These are phyloP conservation scores for Phanerodontia chrysosporium DNA, from an alignment of 768 basidiomycete genomes.

Conservation along the genomic window DNA sequence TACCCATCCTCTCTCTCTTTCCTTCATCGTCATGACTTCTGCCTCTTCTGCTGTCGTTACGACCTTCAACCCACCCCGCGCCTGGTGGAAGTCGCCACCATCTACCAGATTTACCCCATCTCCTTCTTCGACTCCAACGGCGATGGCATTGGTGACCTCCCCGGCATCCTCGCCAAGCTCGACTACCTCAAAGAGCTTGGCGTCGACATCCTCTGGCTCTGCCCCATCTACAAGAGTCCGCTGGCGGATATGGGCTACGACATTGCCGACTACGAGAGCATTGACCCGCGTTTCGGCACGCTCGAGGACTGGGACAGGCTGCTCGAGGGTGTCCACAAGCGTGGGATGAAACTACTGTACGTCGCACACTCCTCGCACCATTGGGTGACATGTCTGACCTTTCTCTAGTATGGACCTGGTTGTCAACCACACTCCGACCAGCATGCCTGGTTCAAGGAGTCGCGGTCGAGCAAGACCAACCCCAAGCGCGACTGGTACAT, in stretches of 20 bases:
- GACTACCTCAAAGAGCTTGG: conserved; percentile 69
- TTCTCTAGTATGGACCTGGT: conserved; percentile 72
- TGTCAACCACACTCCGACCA: conserved; percentile 70
- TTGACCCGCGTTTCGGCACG: conserved; percentile 66
- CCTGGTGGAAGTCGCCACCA: conserved; percentile 56
- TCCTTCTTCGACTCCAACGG: conserved; percentile 72
- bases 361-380: conserved; percentile 17
- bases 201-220: conserved; percentile 66
- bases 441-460: conserved; percentile 71
- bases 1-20: background rate
- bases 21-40: background rate
- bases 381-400: background rate
- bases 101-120: conserved; percentile 73
- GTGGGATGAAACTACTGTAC: conserved; percentile 69
- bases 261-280: conserved; percentile 61
- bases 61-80: conserved; percentile 13
- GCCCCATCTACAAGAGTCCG: conserved; percentile 66
- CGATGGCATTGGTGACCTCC: conserved; percentile 66
- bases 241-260: conserved; percentile 74
- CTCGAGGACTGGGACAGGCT: conserved; percentile 56
- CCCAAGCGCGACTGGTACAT: conserved; percentile 75
- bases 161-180: conserved; percentile 58
- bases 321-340: conserved; percentile 47
- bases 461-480: conserved; percentile 44
- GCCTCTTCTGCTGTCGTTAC: background rate